Percentiles rank a stretch among this genome's conserved stretches.
Evolutionary conservation across 768 basidiomycete species (phyloP).

Genomic region (Ramaria rubella): DNA sequence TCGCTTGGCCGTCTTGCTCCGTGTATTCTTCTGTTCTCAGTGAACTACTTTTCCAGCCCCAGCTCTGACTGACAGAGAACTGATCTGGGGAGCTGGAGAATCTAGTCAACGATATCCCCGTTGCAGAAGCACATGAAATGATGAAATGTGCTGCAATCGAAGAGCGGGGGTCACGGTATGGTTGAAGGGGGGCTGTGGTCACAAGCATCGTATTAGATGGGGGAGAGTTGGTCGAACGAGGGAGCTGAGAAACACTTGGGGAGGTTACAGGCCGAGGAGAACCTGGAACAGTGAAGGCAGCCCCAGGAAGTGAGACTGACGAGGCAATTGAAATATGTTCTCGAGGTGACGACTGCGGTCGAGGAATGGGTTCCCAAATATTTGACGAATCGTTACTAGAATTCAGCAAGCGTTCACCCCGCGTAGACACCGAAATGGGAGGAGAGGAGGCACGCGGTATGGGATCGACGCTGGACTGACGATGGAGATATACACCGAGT

Average conservation of each 20-base stretch:
- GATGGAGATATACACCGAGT: slow-evolving; percentile 82
- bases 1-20: slow-evolving; percentile 22
- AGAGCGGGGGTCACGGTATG: slow-evolving; percentile 70
- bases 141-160: slow-evolving; percentile 75
- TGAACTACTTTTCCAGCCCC: slow-evolving; percentile 83
- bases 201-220: slow-evolving; percentile 23
- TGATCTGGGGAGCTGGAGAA: slow-evolving; percentile 84
- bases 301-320: background rate
- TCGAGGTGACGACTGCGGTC: background rate
- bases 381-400: background rate
- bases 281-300: background rate
- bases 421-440: background rate
- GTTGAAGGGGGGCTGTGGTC: slow-evolving; percentile 45
- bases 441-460: slow-evolving; percentile 69
- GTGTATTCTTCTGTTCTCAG: slow-evolving; percentile 43
- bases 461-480: slow-evolving; percentile 75
- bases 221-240: slow-evolving; percentile 8
- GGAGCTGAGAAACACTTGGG: slow-evolving; percentile 19
- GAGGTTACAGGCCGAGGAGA: slow-evolving; percentile 20
- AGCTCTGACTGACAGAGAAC: slow-evolving; percentile 80
- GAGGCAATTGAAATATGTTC: background rate
- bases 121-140: slow-evolving; percentile 73
- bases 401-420: background rate
- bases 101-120: slow-evolving; percentile 73
- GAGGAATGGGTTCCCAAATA: background rate